Evolutionary conservation across 129 eudicot species (phyloP).

Genomic region (Lactuca sativa): DNA sequence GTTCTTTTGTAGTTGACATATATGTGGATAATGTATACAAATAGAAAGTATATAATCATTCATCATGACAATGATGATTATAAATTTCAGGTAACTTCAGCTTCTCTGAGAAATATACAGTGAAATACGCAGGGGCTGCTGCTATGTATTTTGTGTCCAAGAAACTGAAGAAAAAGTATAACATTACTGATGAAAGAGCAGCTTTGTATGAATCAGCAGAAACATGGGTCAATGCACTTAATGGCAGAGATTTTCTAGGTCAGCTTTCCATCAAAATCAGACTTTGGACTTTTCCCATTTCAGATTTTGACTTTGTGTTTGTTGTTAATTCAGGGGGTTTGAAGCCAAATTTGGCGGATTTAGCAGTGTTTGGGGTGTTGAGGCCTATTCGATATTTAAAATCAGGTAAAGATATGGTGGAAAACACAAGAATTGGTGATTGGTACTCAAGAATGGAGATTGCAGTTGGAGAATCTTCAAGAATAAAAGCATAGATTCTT

Average conservation of each 20-base stretch:
- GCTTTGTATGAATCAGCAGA: constrained; percentile 58
- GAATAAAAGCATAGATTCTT: constrained; percentile 34
- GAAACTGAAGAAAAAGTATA: constrained; percentile 52
- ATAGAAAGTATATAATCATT: neutral
- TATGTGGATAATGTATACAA: no score
- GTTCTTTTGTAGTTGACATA: constrained; percentile 1
- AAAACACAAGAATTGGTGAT: constrained; percentile 41
- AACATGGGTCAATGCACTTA: constrained; percentile 58
- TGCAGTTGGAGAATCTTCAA: constrained; percentile 44
- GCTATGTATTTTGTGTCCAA: constrained; percentile 60
- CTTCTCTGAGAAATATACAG: constrained; percentile 39
- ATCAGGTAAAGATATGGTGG: constrained; percentile 49
- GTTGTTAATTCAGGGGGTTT: constrained; percentile 32
- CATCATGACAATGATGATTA: neutral
- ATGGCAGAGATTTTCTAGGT: constrained; percentile 57
- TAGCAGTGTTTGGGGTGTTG: constrained; percentile 43
- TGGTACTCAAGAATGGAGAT: constrained; percentile 44
- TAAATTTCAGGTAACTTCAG: constrained; percentile 42
- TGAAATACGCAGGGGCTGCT: constrained; percentile 55
- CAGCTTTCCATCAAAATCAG: constrained; percentile 3
- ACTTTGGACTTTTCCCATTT: no score
- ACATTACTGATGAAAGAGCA: constrained; percentile 55
- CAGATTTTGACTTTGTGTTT: constrained; percentile 1
- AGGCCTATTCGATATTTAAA: constrained; percentile 39
- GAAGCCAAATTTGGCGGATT: constrained; percentile 45